Percentiles rank a stretch among this genome's conserved stretches.
Conservation (phyloP, 495 filamentous ascomycete genomes). For the Filosporella fistucella region DNA sequence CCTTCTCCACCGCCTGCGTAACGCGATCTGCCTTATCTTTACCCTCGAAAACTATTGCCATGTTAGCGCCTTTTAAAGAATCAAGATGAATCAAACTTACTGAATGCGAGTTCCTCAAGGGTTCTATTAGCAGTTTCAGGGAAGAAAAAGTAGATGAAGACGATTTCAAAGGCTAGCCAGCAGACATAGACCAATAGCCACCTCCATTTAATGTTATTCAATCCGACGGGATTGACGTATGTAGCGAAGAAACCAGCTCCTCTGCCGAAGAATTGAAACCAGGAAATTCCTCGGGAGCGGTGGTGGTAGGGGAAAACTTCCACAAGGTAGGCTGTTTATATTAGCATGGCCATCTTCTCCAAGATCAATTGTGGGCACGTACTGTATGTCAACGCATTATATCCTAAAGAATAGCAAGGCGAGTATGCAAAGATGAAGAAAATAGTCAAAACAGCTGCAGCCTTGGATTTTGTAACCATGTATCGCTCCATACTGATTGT, state of each 20-base stretch:
- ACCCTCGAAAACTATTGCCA: constrained; percentile 44
- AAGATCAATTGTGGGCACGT: background rate
- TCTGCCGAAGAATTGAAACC: constrained; percentile 58
- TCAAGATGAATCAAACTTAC: constrained; percentile 33
- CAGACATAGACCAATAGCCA: constrained; percentile 59
- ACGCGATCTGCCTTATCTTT: constrained; percentile 40
- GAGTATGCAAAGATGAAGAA: constrained; percentile 63
- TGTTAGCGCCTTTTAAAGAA: too few relatives aligned
- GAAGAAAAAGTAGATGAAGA: constrained; percentile 59
- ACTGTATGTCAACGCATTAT: constrained; percentile 57
- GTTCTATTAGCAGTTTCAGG: constrained; percentile 58
- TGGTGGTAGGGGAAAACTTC: constrained; percentile 61
- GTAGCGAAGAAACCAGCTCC: constrained; percentile 43
- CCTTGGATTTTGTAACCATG: constrained; percentile 18
- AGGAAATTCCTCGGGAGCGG: constrained; percentile 56
- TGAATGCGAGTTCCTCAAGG: constrained; percentile 61
- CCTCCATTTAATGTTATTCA: constrained; percentile 54
- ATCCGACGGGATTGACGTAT: constrained; percentile 60
- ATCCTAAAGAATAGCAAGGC: constrained; percentile 62
- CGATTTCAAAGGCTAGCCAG: constrained; percentile 53
- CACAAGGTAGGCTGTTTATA: constrained; percentile 48
- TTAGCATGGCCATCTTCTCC: background rate
- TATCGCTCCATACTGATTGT: constrained; percentile 41
- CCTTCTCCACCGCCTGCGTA: constrained; percentile 43
- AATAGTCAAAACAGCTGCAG: constrained; percentile 36